A percentile compares a stretch with the other conserved stretches of the same genome.
phyloP scores from a whole-genome alignment of 805 yeast species.

The Starmerella sp. region DNA sequence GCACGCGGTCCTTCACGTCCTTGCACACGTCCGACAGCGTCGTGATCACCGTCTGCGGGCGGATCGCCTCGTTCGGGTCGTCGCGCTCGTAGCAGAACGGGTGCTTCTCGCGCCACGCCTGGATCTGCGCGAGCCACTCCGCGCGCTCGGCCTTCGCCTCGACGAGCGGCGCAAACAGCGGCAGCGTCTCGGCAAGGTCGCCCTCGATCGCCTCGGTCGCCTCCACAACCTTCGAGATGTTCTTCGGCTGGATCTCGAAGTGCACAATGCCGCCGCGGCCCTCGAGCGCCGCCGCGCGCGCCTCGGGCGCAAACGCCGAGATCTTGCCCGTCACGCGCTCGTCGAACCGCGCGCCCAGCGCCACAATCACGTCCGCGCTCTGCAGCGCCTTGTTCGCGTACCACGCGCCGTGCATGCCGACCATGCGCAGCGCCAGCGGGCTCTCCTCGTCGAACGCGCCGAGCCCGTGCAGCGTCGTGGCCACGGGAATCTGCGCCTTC shows the following conservation, averaged over 20 bases:
- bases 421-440: slow-evolving; percentile 83
- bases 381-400: slow-evolving; percentile 93
- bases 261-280: slow-evolving; percentile 92
- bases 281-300: slow-evolving; percentile 77
- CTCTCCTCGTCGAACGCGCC: slow-evolving; percentile 92
- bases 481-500: slow-evolving; percentile 86
- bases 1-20: slow-evolving; percentile 55
- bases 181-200: slow-evolving; percentile 74
- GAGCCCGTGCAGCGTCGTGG: slow-evolving; percentile 86
- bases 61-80: slow-evolving; percentile 47
- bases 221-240: slow-evolving; percentile 88
- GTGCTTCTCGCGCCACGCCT: slow-evolving; percentile 73
- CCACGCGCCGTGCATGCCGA: slow-evolving; percentile 97
- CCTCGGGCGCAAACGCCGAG: slow-evolving; percentile 84
- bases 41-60: slow-evolving; percentile 83
- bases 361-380: slow-evolving; percentile 82
- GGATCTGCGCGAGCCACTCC: slow-evolving; percentile 67
- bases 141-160: slow-evolving; percentile 51
- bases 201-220: slow-evolving; percentile 97
- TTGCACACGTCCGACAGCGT: slow-evolving; percentile 67
- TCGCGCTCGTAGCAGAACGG: slow-evolving; percentile 77
- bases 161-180: slow-evolving; percentile 59
- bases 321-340: slow-evolving; percentile 93
- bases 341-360: slow-evolving; percentile 94
- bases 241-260: slow-evolving; percentile 91